phyloP scores from a whole-genome alignment of 345 rosid genomes.

The Lumnitzera littorea region DNA sequence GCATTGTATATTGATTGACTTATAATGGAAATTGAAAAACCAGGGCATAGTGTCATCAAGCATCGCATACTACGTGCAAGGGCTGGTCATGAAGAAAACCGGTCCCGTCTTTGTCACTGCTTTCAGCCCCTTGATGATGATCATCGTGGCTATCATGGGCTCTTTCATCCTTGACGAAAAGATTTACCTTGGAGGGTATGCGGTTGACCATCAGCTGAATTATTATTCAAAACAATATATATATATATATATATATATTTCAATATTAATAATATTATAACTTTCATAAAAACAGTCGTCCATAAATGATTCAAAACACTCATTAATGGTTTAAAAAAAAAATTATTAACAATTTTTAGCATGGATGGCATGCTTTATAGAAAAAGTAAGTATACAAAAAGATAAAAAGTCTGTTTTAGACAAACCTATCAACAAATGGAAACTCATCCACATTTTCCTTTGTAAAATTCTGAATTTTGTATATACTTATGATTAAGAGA shows the following conservation, averaged over 20 bases:
- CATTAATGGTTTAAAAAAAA: too few relatives aligned
- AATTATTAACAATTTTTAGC: background rate
- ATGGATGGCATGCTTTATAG: background rate
- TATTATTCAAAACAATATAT: too few relatives aligned
- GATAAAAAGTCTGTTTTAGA: too few relatives aligned
- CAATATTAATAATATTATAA: background rate
- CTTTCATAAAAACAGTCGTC: background rate
- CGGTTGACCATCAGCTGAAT: background rate
- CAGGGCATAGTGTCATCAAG: constrained; percentile 64
- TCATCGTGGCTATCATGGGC: constrained; percentile 84
- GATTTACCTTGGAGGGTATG: constrained; percentile 80
- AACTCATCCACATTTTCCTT: too few relatives aligned
- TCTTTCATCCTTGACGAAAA: constrained; percentile 82
- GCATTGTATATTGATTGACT: background rate
- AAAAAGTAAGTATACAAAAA: too few relatives aligned
- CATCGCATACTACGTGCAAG: constrained; percentile 94
- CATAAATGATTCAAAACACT: too few relatives aligned
- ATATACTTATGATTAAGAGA: too few relatives aligned
- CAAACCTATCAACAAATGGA: too few relatives aligned
- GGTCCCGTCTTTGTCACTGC: constrained; percentile 94
- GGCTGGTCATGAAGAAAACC: constrained; percentile 66
- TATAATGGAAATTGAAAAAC: background rate
- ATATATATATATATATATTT: background rate
- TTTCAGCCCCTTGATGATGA: constrained; percentile 87
- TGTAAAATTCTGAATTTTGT: too few relatives aligned